phyloP scores from a whole-genome alignment of 2,329 filamentous ascomycete species.

The Talaromyces sp. region DNA sequence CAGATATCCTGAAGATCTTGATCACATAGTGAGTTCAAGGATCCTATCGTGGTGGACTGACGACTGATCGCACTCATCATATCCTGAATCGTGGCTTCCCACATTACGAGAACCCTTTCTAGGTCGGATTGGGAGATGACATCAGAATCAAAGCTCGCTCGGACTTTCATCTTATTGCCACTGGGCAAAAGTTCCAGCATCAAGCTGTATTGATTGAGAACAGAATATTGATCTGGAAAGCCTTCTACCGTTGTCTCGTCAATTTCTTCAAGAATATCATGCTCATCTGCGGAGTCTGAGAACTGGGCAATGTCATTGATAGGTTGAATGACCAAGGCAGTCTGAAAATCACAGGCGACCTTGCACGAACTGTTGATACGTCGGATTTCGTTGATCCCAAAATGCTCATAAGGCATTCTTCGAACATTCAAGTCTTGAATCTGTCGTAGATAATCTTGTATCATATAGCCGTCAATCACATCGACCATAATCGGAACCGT shows the following conservation, averaged over 20 bases:
- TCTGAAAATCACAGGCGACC: not conserved
- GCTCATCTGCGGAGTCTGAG: not conserved
- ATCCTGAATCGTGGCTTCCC: not conserved
- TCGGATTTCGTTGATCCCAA: constrained; percentile 47
- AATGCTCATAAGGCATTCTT: constrained; percentile 57
- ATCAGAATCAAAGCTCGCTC: not conserved
- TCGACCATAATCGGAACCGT: not conserved
- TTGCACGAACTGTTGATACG: constrained; percentile 15
- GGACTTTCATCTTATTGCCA: not conserved
- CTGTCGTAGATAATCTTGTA: not conserved
- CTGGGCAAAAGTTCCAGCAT: constrained; percentile 2
- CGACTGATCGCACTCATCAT: not conserved
- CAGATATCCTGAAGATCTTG: not conserved
- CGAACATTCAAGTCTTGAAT: not conserved
- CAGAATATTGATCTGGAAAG: constrained; percentile 7
- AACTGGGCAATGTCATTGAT: not conserved
- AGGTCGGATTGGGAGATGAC: not conserved
- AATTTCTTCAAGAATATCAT: not conserved
- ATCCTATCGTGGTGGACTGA: not conserved
- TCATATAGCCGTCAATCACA: not conserved
- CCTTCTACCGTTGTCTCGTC: not conserved
- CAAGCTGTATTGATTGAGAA: constrained; percentile 6
- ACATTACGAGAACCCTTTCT: not conserved
- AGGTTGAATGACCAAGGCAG: not conserved
- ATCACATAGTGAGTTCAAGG: not conserved